Evolutionary conservation across 2,329 filamentous ascomycete species (phyloP).

Genomic region (Cladophialophora psammophila): DNA sequence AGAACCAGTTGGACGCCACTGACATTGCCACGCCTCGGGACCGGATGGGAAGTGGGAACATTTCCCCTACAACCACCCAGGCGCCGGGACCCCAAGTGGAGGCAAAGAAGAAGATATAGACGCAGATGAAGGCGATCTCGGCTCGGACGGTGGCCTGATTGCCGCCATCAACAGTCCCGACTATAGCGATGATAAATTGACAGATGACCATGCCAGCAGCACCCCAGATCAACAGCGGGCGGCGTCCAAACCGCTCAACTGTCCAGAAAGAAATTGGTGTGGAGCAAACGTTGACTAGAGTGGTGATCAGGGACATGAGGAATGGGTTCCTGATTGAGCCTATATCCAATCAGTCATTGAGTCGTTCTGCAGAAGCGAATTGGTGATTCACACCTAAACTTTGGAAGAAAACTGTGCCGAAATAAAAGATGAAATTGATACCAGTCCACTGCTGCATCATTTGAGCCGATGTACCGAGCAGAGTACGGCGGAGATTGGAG

Average conservation of each 20-base stretch:
- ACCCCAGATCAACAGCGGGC: conserved; percentile 61
- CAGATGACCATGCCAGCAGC: conserved; percentile 61
- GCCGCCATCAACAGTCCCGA: conserved; percentile 49
- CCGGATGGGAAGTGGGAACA: conserved; percentile 50
- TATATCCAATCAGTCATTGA: too few species aligned
- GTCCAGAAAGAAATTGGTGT: too few species aligned
- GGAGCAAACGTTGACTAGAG: conserved; percentile 53
- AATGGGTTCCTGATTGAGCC: conserved; percentile 51
- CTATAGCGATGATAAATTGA: conserved; percentile 60
- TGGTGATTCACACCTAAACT: conserved; percentile 45
- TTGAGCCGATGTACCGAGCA: too few species aligned
- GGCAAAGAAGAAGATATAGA: conserved; percentile 93
- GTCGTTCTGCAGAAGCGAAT: too few species aligned
- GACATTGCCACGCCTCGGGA: conserved; percentile 47
- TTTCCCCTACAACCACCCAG: conserved; percentile 54
- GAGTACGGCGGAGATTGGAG: too few species aligned
- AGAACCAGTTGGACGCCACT: conserved; percentile 48
- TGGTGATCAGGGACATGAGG: conserved; percentile 61
- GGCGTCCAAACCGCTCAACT: conserved; percentile 61
- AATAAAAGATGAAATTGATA: conserved; percentile 61
- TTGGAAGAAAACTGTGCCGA: conserved; percentile 67
- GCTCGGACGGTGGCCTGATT: conserved; percentile 40
- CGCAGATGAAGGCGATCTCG: conserved; percentile 74
- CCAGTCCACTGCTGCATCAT: conserved; percentile 55
- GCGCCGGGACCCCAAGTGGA: conserved; percentile 78